Percentiles rank a stretch among this genome's conserved stretches.
phyloP scores from a whole-genome alignment of 441 rosid genomes.

The Arabidopsis lyrata region DNA sequence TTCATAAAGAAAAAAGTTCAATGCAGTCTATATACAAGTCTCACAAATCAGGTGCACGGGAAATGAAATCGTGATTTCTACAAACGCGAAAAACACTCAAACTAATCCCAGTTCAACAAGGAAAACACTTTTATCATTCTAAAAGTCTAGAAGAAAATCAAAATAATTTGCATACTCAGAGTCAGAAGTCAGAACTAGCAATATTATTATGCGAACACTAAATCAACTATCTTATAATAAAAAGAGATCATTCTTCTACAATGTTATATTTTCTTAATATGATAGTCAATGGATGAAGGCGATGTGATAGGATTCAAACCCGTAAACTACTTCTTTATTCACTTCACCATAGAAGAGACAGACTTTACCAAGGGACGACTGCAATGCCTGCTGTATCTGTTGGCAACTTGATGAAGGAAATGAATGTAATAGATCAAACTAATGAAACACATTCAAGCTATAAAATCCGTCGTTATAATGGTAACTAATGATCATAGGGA shows the following conservation, averaged over 20 bases:
- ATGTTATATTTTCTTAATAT: not conserved
- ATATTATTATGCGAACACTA: not conserved
- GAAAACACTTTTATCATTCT: slow-evolving; percentile 15
- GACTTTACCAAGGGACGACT: not conserved
- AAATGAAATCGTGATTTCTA: slow-evolving; percentile 9
- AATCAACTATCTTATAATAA: not conserved
- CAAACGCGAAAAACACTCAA: slow-evolving; percentile 3
- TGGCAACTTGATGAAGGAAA: not conserved
- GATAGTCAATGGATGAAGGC: slow-evolving; percentile 11
- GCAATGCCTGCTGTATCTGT: not conserved
- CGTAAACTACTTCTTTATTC: slow-evolving; percentile 7
- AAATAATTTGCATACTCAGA: slow-evolving; percentile 4
- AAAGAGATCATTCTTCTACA: not conserved
- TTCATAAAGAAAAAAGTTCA: not conserved
- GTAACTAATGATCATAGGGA: not conserved
- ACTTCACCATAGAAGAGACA: slow-evolving; percentile 24
- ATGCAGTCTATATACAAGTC: not conserved
- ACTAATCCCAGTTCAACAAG: slow-evolving; percentile 6
- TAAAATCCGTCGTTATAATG: not conserved
- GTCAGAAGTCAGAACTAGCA: not conserved
- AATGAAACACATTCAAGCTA: not conserved
- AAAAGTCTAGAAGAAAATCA: slow-evolving; percentile 10
- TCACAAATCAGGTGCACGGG: not conserved
- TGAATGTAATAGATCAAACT: not conserved
- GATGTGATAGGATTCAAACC: slow-evolving; percentile 18